A percentile compares a stretch with the other conserved stretches of the same genome.
Conservation (phyloP, 2,329 filamentous ascomycete genomes). For the Neospermospora avenae region DNA sequence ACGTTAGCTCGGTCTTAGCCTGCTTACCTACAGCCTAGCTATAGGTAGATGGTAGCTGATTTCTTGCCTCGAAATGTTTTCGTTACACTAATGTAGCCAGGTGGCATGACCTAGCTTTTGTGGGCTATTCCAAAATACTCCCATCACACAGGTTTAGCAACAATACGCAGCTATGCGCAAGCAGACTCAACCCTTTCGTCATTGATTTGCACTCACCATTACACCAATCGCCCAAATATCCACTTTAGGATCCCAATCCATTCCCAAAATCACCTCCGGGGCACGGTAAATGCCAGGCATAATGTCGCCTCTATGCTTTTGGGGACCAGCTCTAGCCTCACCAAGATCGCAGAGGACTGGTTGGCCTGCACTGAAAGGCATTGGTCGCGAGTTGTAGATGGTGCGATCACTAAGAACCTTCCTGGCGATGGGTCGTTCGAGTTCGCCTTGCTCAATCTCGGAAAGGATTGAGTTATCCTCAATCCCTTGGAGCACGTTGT, state of each 20-base stretch:
- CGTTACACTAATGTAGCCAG: too few species aligned
- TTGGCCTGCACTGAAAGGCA: neutral
- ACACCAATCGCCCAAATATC: neutral
- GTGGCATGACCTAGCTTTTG: too few species aligned
- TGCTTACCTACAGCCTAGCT: neutral
- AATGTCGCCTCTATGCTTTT: neutral
- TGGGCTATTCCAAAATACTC: too few species aligned
- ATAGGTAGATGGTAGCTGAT: neutral
- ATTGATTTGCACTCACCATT: neutral
- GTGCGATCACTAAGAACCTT: neutral
- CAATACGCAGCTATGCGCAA: too few species aligned
- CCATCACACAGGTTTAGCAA: too few species aligned
- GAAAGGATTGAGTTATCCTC: conserved; percentile 37
- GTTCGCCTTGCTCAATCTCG: conserved; percentile 41
- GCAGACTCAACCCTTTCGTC: too few species aligned
- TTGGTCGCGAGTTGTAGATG: neutral
- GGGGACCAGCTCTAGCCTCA: neutral
- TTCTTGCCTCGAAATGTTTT: neutral
- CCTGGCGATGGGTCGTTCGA: conserved; percentile 22
- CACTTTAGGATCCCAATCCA: neutral
- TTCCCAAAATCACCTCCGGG: neutral
- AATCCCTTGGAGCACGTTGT: conserved; percentile 45
- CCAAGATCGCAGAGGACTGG: neutral
- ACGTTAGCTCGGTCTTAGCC: too few species aligned
- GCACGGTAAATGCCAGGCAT: neutral